Evolutionary conservation across 495 filamentous ascomycete species (phyloP).

Genomic region (Podospora fimiseda): DNA sequence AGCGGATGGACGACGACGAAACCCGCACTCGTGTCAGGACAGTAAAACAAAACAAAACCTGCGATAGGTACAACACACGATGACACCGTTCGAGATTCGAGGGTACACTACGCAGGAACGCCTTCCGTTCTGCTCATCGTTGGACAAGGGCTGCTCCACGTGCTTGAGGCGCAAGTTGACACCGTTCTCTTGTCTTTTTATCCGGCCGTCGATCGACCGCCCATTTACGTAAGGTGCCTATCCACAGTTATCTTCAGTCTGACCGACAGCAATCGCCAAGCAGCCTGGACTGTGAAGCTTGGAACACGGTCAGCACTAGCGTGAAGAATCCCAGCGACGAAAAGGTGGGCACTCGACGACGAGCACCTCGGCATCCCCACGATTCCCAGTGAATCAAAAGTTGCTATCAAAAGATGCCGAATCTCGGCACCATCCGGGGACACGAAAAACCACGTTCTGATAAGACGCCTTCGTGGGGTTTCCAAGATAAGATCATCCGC

Average conservation of each 20-base stretch:
- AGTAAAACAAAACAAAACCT: background rate
- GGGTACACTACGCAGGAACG: too few species aligned
- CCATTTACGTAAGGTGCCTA: constrained; percentile 13
- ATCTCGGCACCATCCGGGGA: background rate
- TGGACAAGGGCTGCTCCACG: too few species aligned
- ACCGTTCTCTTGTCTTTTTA: background rate
- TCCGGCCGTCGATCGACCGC: constrained; percentile 7
- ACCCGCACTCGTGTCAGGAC: background rate
- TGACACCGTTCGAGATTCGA: background rate
- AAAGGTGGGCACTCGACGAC: background rate
- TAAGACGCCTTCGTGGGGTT: background rate
- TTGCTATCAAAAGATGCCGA: background rate
- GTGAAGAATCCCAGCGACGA: background rate
- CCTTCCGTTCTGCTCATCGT: too few species aligned
- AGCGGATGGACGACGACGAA: background rate
- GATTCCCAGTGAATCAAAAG: background rate
- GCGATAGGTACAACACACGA: background rate
- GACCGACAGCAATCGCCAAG: background rate
- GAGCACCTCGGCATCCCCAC: background rate
- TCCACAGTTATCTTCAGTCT: too few species aligned
- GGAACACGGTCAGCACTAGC: constrained; percentile 9
- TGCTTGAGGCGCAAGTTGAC: background rate
- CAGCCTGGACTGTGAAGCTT: background rate
- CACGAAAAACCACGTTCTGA: background rate
- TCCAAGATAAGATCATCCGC: background rate